Evolutionary conservation across 2,329 filamentous ascomycete genomes (phyloP).

Genomic region (Fusarium sp.): DNA sequence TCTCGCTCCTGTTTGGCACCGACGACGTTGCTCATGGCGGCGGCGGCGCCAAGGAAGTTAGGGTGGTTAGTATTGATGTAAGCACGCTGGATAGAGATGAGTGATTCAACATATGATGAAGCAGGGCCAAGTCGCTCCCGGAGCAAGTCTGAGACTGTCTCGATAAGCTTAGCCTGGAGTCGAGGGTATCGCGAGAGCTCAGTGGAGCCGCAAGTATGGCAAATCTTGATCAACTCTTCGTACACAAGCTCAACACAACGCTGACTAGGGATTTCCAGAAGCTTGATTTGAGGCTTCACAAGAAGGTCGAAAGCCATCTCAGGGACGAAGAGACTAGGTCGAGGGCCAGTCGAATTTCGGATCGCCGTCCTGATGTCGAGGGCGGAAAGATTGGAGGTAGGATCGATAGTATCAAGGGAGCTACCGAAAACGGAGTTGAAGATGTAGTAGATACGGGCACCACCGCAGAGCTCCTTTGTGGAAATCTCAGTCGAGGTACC

Average conservation of each 20-base stretch:
- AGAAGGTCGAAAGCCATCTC: constrained; percentile 97
- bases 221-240: constrained; percentile 99
- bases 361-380: constrained; percentile 97
- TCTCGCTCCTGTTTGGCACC: constrained; percentile 95
- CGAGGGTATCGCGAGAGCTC: constrained; percentile 93
- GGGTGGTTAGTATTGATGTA: constrained; percentile 99
- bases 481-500: constrained; percentile 99
- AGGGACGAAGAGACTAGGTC: constrained; percentile 95
- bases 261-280: constrained; percentile 93
- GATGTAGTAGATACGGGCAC: constrained; percentile 97
- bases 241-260: constrained; percentile 98
- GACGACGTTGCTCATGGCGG: constrained; percentile 97
- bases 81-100: constrained; percentile 96
- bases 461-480: constrained; percentile 96
- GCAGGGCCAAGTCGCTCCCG: constrained; percentile 91
- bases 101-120: constrained; percentile 91
- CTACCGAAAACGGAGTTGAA: constrained; percentile 99
- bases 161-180: constrained; percentile 95
- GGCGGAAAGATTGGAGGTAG: constrained; percentile 93
- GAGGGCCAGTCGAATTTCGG: constrained; percentile 95
- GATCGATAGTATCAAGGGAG: constrained; percentile 94
- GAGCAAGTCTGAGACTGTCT: constrained; percentile 95
- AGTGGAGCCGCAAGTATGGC: constrained; percentile 96
- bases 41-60: constrained; percentile 96
- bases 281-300: constrained; percentile 98